A percentile compares a stretch with the other conserved stretches of the same genome.
Conservation (phyloP, 192 early-diverging fungal species). For the Glomus cerebriforme region DNA sequence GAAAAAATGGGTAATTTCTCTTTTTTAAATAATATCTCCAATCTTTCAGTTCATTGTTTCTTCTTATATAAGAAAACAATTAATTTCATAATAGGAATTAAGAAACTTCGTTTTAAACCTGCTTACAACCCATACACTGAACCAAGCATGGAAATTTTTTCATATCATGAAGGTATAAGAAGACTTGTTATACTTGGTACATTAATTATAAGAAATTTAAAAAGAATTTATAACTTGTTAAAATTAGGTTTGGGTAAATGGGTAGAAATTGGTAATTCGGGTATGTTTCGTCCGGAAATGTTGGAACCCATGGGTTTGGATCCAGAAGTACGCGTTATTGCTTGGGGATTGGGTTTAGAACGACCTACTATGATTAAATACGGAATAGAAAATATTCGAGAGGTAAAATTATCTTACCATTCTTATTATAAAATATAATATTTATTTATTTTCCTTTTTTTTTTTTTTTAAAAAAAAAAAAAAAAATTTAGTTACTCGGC, state of each 20-base stretch:
- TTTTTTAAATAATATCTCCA: background rate
- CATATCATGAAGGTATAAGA: constrained; percentile 78
- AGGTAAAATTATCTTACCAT: constrained; percentile 41
- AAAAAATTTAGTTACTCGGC: constrained; percentile 75
- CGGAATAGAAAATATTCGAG: constrained; percentile 90
- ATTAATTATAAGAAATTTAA: constrained; percentile 14
- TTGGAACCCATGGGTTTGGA: constrained; percentile 92
- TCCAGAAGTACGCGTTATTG: constrained; percentile 92
- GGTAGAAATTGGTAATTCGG: constrained; percentile 97
- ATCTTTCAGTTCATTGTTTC: background rate
- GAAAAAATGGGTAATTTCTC: constrained; percentile 82
- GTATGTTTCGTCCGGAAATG: constrained; percentile 99
- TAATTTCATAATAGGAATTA: constrained; percentile 39
- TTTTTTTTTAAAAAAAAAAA: too few relatives aligned
- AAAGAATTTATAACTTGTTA: background rate
- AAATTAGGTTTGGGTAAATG: constrained; percentile 71
- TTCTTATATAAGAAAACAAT: background rate
- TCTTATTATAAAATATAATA: background rate
- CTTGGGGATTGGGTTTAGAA: constrained; percentile 97
- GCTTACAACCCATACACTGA: constrained; percentile 99
- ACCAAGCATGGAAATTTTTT: constrained; percentile 99
- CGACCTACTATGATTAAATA: constrained; percentile 99
- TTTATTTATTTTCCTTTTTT: background rate
- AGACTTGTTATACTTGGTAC: background rate
- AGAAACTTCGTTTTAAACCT: constrained; percentile 97